Evolutionary conservation across 75 land plant genomes (phyloP).

Genomic region (Azolla pinnata): DNA sequence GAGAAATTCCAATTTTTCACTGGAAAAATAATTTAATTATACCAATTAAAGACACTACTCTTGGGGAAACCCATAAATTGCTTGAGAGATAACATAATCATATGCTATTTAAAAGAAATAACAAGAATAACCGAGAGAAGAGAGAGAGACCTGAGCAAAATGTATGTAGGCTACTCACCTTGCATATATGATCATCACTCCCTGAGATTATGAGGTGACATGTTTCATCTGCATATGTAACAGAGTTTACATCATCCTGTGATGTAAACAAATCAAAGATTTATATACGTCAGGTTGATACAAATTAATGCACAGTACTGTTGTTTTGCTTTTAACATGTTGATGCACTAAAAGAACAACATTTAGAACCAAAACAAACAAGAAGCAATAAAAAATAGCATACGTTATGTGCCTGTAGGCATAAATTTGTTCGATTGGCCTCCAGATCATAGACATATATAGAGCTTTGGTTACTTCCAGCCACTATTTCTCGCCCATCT

Average conservation of each 20-base stretch:
- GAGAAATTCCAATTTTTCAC: too few species aligned
- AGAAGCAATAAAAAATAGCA: not conserved
- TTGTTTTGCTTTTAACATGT: too few species aligned
- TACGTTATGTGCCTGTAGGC: slow-evolving; percentile 67
- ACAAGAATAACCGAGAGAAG: too few species aligned
- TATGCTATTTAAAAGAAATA: too few species aligned
- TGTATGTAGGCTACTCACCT: slow-evolving; percentile 33
- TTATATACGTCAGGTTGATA: too few species aligned
- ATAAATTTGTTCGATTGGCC: slow-evolving; percentile 37
- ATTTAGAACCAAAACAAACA: not conserved
- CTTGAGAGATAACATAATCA: too few species aligned
- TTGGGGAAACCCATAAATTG: too few species aligned
- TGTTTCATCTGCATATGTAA: slow-evolving; percentile 83
- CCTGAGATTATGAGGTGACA: slow-evolving; percentile 83
- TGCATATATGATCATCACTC: slow-evolving; percentile 80
- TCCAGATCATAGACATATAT: slow-evolving; percentile 90
- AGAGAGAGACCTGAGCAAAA: not conserved
- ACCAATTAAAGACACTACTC: too few species aligned
- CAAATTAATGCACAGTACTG: too few species aligned
- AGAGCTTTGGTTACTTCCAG: slow-evolving; percentile 65
- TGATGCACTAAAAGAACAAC: not conserved
- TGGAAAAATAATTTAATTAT: too few species aligned
- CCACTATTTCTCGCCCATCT: slow-evolving; percentile 87
- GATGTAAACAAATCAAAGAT: slow-evolving; percentile 2
- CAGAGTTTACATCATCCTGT: slow-evolving; percentile 96